Base-by-base conservation (phyloP, 805 yeast species). In the Yueomyces sinensis region DNA sequence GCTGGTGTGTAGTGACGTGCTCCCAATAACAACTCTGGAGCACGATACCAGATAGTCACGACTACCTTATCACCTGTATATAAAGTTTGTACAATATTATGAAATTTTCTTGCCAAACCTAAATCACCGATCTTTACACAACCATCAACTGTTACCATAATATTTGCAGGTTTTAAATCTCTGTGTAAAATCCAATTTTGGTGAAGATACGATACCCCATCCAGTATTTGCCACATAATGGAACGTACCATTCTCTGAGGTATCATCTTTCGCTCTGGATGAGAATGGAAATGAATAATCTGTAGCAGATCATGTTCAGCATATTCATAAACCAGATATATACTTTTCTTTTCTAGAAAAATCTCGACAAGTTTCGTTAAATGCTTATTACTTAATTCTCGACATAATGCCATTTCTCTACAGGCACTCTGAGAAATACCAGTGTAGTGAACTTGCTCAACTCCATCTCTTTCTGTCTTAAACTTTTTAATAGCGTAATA, bases 351-450 rank as follows among this genome's bases (percentile, higher is more conserved):
- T 50, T 91, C 96, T 34, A 91, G 60, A 9, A 87, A 74, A 36
- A 84, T 82, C 54, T 87, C 95, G 5, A 77, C 74, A 37, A 93
- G 63, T 42, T 71, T 72, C 7, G 91, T 82, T 35, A 91, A 68
- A 59, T 91, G 89, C 38, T 70, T 69, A 58, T 93, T 83, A 41
- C 66, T 66, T 35, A 91, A 62, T 54, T 91, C 98, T 32, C 94
- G 69, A 56, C 97, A 91, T 16, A 91, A 63, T 1, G 95, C 82
- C 89, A 93, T 86, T 58, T 93, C 99, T 43, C 98, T 66, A 31
- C 93, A 82, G 2, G 97, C 98, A 47, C 89, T 76, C 57, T 91
- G 98, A 2, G 95, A 84, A 13, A 91, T 82, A 3, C 98, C 97
- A 0, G 96, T 86, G 50, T 86, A 89, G 58, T 82, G 91, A 9